Base-by-base conservation (phyloP, 768 basidiomycete genomes). In the Calvatia gigantea region DNA sequence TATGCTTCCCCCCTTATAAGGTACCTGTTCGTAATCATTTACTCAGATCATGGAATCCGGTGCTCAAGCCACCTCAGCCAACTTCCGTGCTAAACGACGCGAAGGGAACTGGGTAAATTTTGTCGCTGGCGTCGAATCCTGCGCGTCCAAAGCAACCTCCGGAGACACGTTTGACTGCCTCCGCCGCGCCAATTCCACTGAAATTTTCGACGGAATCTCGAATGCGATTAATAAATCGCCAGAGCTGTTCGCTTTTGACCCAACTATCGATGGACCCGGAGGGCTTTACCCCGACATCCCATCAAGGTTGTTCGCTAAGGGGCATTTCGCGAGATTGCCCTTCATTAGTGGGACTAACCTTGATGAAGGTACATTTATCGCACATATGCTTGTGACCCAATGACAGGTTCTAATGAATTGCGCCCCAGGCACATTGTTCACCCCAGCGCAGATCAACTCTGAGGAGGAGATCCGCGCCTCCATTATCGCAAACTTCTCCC, bases 261-360 rank as follows among this genome's bases (percentile, higher is more conserved):
- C 77, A 1, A 70, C 70, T 11, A 64, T 81, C 28, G 79, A 81
- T 46, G 76, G 77, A 0, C 67, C 66, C 2, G 67, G 63, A 0
- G 75, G 76, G 0, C 49, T 79, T 2, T 62, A 75, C 35, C 73
- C 73, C 0, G 77, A 74, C 43, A 57, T 69, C 8, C 71, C 74
- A 5, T 76, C 76, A 2, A 64, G 53, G 28, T 64, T 76, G 6
- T 61, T 65, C 6, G 50, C 53, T 41, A 66, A 19, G 58, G 69
- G 47, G 2, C 60, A 47, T 59, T 70, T 70, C 49, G 61, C 74
- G 0, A 61, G 62, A 15, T 54, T 81, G 2, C 78, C 79, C 0
- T 76, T 78, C 58, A 79, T 81, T 25, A 63, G 74, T 43, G 78
- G 78, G 12, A 73, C 73, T 4, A 70, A 67, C 57, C 63, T 74